phyloP scores from a whole-genome alignment of 78 protist species.

The Dictyostelium capitatum region DNA sequence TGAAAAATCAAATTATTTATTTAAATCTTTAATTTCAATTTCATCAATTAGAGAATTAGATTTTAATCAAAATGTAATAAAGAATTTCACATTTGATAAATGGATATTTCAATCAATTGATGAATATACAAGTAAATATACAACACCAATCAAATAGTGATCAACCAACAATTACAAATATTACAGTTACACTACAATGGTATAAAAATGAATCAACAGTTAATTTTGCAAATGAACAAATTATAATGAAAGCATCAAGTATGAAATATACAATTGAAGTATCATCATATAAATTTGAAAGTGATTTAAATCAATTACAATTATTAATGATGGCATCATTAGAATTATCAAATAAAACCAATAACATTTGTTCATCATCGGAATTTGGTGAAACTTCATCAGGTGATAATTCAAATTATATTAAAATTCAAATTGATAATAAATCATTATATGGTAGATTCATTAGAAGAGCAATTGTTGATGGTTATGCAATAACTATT shows the following conservation, averaged over 20 bases:
- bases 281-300: background rate
- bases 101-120: background rate
- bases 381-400: background rate
- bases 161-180: background rate
- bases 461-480: background rate
- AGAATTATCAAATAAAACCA: background rate
- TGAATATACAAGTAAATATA: background rate
- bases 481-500: background rate
- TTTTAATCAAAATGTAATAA: background rate
- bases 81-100: background rate
- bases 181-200: conserved; percentile 5
- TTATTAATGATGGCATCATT: background rate
- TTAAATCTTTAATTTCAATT: background rate
- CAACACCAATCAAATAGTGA: background rate
- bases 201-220: background rate
- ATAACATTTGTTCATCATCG: background rate
- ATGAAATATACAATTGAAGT: conserved; percentile 14
- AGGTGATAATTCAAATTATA: background rate
- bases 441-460: conserved; percentile 28
- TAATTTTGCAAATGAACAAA: background rate
- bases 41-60: conserved; percentile 7
- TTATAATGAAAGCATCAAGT: conserved; percentile 3
- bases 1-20: background rate
- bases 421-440: background rate
- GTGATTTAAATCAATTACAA: background rate